Evolutionary conservation across 2,329 filamentous ascomycete species (phyloP).

Genomic region (Periconia digitata): DNA sequence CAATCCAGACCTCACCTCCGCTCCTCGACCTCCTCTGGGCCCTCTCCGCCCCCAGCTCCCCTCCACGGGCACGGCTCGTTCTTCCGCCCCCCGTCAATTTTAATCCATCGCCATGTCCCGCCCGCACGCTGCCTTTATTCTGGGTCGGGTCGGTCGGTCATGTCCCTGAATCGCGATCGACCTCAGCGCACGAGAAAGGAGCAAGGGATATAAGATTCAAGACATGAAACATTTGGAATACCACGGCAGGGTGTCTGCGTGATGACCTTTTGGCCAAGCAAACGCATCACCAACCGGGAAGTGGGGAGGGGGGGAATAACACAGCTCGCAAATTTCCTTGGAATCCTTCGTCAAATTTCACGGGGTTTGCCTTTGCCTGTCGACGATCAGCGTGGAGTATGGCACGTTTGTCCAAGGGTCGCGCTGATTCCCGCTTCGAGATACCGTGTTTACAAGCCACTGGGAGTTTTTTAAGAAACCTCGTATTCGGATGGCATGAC

Average conservation of each 20-base stretch:
- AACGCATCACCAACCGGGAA: too few species aligned
- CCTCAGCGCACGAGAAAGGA: background rate
- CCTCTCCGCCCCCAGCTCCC: background rate
- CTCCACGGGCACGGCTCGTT: background rate
- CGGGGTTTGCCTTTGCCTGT: background rate
- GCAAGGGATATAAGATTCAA: too few species aligned
- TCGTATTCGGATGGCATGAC: background rate
- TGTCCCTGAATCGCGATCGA: background rate
- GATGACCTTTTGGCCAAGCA: too few species aligned
- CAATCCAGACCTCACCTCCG: background rate
- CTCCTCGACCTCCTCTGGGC: background rate
- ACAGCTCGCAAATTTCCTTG: too few species aligned
- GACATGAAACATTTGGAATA: too few species aligned
- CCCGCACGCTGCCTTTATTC: background rate
- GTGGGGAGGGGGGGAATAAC: too few species aligned
- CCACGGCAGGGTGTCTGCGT: too few species aligned
- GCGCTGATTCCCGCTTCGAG: constrained; percentile 2
- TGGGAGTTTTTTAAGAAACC: background rate
- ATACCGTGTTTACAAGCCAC: background rate
- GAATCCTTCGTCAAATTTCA: background rate
- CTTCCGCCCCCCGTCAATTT: background rate
- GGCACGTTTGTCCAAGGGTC: background rate
- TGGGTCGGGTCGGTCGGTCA: background rate
- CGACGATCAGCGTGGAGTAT: background rate
- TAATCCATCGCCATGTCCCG: background rate